Percentiles rank a stretch among this genome's conserved stretches.
Evolutionary conservation across 495 filamentous ascomycete genomes (phyloP).

Genomic region (Peziza echinospora): DNA sequence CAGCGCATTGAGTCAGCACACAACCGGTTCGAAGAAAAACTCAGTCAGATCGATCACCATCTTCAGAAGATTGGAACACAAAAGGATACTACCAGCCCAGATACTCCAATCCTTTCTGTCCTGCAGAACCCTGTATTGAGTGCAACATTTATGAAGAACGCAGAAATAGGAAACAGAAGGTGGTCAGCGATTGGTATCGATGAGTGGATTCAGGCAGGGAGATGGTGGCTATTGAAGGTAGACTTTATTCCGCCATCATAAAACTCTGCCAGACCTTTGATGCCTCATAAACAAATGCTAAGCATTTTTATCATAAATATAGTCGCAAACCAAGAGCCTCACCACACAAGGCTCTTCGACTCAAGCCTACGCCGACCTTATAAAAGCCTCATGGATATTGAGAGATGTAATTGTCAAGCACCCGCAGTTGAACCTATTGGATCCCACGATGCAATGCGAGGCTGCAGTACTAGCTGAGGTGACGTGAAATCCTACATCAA

Average conservation of each 20-base stretch:
- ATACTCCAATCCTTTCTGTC: background rate
- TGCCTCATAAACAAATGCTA: background rate
- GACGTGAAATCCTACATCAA: too few relatives aligned
- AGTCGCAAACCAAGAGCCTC: too few relatives aligned
- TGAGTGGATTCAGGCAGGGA: slow-evolving; percentile 20
- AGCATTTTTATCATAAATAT: background rate
- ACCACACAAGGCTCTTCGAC: too few relatives aligned
- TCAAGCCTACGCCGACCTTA: background rate
- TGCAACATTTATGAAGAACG: slow-evolving; percentile 7
- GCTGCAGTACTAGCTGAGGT: too few relatives aligned
- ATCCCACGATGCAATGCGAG: too few relatives aligned
- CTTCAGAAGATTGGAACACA: too few relatives aligned
- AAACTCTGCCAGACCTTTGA: background rate
- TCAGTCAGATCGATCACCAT: slow-evolving; percentile 10
- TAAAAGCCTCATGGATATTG: background rate
- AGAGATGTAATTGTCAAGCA: background rate
- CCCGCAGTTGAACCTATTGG: background rate
- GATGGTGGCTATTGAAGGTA: slow-evolving; percentile 20
- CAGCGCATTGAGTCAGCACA: slow-evolving; percentile 14
- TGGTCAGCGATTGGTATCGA: slow-evolving; percentile 20
- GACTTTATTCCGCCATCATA: background rate
- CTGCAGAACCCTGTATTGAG: slow-evolving; percentile 2
- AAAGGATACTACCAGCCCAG: slow-evolving; percentile 4
- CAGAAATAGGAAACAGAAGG: slow-evolving; percentile 9
- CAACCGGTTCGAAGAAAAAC: slow-evolving; percentile 5